Percentiles rank a stretch among this genome's conserved stretches.
phyloP scores from a whole-genome alignment of 768 basidiomycete genomes.

The Serendipita sp. region DNA sequence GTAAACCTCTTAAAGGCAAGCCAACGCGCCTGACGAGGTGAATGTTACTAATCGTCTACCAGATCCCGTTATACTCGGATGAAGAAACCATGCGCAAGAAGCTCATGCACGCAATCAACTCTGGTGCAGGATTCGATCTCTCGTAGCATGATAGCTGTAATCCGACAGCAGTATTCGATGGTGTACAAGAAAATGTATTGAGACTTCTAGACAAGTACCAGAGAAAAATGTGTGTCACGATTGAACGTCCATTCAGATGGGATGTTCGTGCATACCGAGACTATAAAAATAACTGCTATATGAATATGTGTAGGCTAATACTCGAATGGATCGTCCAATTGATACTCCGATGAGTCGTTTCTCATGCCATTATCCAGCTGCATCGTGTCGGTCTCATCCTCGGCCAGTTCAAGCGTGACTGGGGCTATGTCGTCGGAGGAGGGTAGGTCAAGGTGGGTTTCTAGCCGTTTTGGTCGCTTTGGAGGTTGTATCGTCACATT shows the following conservation, averaged over 20 bases:
- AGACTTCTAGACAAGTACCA: neutral
- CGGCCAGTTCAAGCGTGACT: neutral
- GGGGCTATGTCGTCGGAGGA: neutral
- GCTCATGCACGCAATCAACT: conserved; percentile 70
- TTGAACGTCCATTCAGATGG: neutral
- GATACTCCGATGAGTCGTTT: neutral
- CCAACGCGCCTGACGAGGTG: neutral
- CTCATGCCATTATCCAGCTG: neutral
- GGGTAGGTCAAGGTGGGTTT: neutral
- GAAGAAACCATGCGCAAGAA: conserved; percentile 55
- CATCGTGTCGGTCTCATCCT: neutral
- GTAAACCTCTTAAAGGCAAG: conserved; percentile 80
- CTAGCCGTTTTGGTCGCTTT: neutral
- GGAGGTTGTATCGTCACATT: neutral
- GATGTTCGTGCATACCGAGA: neutral
- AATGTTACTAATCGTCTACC: neutral
- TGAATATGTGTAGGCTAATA: neutral
- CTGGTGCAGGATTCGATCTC: conserved; percentile 85
- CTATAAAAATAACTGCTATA: neutral
- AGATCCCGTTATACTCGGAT: conserved; percentile 58
- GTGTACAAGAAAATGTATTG: neutral
- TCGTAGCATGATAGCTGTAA: conserved; percentile 33
- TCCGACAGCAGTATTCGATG: neutral
- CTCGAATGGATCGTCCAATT: neutral
- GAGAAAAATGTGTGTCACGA: neutral